Evolutionary conservation across 305 asterid genomes (phyloP).

Genomic region (Fraxinus velutina): DNA sequence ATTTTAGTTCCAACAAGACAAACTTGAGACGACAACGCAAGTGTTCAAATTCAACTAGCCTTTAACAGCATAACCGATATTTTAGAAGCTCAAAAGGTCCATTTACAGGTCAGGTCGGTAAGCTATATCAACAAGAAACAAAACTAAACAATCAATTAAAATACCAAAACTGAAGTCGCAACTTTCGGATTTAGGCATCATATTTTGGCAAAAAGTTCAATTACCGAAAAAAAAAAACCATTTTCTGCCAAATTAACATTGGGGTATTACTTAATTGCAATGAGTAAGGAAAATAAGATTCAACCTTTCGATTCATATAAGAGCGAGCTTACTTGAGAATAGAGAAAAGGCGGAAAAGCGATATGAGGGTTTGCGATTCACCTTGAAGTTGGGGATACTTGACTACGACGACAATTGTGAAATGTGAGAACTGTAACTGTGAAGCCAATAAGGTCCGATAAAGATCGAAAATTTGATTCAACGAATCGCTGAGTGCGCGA

Average conservation of each 20-base stretch:
- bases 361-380: slow-evolving; percentile 34
- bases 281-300: neutral
- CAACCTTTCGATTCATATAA: neutral
- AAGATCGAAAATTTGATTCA: slow-evolving; percentile 25
- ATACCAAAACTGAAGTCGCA: slow-evolving; percentile 17
- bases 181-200: neutral
- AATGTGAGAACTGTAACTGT: slow-evolving; percentile 7
- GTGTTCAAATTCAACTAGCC: neutral
- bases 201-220: neutral
- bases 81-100: too few species aligned
- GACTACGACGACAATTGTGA: slow-evolving; percentile 17
- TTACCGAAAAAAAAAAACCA: neutral
- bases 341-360: neutral
- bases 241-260: neutral
- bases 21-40: neutral
- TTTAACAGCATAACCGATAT: slow-evolving; percentile 11
- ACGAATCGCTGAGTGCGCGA: neutral
- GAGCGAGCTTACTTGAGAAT: neutral
- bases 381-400: slow-evolving; percentile 16
- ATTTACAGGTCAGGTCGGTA: neutral
- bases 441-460: slow-evolving; percentile 8
- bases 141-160: slow-evolving; percentile 6
- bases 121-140: neutral
- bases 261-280: neutral
- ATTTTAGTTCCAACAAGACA: neutral